phyloP scores from a whole-genome alignment of 176 grass and related monocot genomes.

The Musa schizocarpa region DNA sequence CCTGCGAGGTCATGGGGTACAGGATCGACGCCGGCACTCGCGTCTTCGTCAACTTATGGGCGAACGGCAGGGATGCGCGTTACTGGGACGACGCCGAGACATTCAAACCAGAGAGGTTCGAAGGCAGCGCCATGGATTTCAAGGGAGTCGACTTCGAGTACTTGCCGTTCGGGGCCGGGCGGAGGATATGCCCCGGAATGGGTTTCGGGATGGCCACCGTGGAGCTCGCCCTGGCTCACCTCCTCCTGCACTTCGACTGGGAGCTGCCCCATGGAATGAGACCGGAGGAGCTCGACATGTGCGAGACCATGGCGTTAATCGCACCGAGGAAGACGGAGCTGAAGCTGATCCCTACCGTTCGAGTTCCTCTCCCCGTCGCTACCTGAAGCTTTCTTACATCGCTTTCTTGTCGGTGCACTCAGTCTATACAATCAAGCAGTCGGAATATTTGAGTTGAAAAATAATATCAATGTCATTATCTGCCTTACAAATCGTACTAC shows the following conservation, averaged over 20 bases:
- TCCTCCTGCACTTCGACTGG: neutral
- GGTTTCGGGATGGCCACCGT: neutral
- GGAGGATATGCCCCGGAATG: neutral
- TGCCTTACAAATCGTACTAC: too few relatives aligned
- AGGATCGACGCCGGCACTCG: neutral
- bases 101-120: neutral
- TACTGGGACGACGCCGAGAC: neutral
- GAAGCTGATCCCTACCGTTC: too few relatives aligned
- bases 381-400: too few relatives aligned
- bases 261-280: neutral
- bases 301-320: neutral
- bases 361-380: too few relatives aligned
- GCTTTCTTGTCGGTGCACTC: too few relatives aligned
- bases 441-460: too few relatives aligned
- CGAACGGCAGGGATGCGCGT: neutral
- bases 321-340: too few relatives aligned
- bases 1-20: neutral
- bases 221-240: neutral
- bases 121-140: neutral
- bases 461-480: too few relatives aligned
- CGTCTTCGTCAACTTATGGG: neutral
- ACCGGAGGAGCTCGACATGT: neutral
- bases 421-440: too few relatives aligned
- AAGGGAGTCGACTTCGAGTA: neutral
- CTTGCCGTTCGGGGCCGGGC: neutral